Percentiles rank a stretch among this genome's conserved stretches.
These are phyloP conservation scores for Exobasidium cylindrosporum DNA, from an alignment of 1,284 basidiomycete genomes.

Conservation along the genomic window DNA sequence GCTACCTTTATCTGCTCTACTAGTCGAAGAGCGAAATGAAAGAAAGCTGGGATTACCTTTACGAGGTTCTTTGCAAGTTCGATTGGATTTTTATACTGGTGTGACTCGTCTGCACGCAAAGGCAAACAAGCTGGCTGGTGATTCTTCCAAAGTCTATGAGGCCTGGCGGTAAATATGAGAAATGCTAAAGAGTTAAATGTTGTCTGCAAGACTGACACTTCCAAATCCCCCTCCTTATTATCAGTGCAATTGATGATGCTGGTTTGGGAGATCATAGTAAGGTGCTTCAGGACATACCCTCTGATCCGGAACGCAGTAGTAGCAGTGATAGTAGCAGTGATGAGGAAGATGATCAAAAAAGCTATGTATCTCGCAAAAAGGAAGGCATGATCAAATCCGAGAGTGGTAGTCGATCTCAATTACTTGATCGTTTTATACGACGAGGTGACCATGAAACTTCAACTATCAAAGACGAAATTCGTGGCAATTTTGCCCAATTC, in stretches of 20 bases:
- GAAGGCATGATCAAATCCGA: neutral
- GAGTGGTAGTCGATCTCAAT: neutral
- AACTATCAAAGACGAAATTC: conserved; percentile 2
- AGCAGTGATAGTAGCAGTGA: neutral
- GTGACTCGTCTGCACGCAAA: neutral
- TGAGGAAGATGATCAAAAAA: neutral
- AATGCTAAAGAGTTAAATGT: neutral
- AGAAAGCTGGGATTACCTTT: neutral
- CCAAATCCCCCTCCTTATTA: neutral
- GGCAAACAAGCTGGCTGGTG: conserved; percentile 3
- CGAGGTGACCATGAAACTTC: neutral
- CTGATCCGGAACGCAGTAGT: neutral
- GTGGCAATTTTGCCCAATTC: neutral
- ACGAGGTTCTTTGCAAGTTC: neutral
- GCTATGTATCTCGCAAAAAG: neutral
- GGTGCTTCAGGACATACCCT: neutral
- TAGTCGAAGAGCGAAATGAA: neutral
- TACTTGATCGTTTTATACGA: neutral
- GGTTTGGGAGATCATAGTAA: neutral
- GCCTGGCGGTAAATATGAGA: neutral
- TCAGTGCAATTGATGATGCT: neutral
- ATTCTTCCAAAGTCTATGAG: neutral
- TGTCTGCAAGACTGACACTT: neutral
- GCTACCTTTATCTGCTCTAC: neutral
- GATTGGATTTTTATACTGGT: neutral